phyloP scores from a whole-genome alignment of 306 rosid genomes.

The Quercus dentata region DNA sequence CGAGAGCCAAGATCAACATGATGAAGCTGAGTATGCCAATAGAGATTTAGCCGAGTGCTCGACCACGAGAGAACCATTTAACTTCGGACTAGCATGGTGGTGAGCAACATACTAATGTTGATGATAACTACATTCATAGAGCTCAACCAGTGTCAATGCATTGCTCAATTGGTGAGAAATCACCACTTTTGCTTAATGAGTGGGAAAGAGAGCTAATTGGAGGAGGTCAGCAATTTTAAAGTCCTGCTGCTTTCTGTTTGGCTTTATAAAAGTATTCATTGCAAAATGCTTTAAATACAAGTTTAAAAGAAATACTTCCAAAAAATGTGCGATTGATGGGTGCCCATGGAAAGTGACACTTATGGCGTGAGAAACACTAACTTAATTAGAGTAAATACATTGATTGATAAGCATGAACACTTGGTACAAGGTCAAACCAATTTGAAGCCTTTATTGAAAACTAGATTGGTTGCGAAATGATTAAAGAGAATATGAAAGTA shows the following conservation, averaged over 20 bases:
- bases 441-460: neutral
- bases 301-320: neutral
- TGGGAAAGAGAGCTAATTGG: neutral
- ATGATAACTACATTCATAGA: no score
- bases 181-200: neutral
- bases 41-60: neutral
- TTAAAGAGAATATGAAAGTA: neutral
- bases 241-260: neutral
- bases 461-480: neutral
- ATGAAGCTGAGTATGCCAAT: neutral
- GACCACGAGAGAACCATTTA: neutral
- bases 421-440: neutral
- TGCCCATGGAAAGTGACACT: slow-evolving; percentile 7
- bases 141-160: neutral
- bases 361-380: neutral
- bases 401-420: neutral
- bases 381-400: neutral
- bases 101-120: no score
- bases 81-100: no score
- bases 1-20: neutral
- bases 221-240: neutral
- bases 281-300: neutral
- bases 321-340: neutral
- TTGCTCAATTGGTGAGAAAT: neutral
- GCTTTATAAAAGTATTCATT: slow-evolving; percentile 8